These are phyloP conservation scores for Metschnikowia proteae DNA, from an alignment of 805 yeast genomes.

Conservation along the genomic window DNA sequence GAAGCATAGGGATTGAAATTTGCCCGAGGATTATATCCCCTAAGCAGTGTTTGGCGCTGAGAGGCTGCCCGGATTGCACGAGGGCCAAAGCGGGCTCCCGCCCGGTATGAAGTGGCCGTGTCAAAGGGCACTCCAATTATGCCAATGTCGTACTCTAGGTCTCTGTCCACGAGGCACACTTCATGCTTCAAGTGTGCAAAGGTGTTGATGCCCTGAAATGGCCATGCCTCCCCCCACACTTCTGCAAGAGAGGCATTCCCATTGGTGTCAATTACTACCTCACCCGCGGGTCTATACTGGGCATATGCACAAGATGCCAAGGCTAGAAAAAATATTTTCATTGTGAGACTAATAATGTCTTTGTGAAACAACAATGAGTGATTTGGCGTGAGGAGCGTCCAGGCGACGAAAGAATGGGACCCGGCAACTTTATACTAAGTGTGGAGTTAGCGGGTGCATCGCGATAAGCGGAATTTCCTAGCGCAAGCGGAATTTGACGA, in stretches of 20 bases:
- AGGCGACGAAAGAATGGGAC: neutral
- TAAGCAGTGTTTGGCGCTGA: conserved; percentile 61
- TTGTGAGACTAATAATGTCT: neutral
- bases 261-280: conserved; percentile 5
- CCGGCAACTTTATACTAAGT: neutral
- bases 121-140: conserved; percentile 80
- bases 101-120: conserved; percentile 72
- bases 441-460: neutral
- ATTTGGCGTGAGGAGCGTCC: too few species aligned
- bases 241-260: conserved; percentile 37
- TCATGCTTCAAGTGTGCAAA: conserved; percentile 71
- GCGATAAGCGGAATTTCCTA: neutral
- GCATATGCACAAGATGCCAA: conserved; percentile 4
- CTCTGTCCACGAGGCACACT: conserved; percentile 51
- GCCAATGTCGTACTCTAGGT: conserved; percentile 59
- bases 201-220: conserved; percentile 60
- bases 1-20: conserved; percentile 47
- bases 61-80: conserved; percentile 64
- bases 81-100: conserved; percentile 86
- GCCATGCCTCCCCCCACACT: conserved; percentile 75
- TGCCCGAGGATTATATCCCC: conserved; percentile 71
- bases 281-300: conserved; percentile 3
- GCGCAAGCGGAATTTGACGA: conserved; percentile 1
- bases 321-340: neutral
- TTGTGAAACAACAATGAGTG: too few species aligned